Conservation (phyloP, 768 basidiomycete species). For the Boletus vermiculosoides region DNA sequence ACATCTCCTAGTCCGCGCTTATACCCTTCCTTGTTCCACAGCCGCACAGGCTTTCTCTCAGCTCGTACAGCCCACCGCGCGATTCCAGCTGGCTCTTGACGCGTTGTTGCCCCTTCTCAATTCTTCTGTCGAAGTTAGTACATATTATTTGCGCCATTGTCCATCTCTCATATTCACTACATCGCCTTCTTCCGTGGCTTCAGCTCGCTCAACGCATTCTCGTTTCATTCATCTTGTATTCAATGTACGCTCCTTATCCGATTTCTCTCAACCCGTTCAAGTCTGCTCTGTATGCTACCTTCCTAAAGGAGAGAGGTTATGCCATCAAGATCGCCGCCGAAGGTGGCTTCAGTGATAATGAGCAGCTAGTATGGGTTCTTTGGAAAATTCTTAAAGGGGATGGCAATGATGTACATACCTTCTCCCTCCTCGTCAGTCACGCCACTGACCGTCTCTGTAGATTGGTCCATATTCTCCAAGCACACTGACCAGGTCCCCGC, state of each 20-base stretch:
- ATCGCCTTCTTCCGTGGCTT: slow-evolving; percentile 9
- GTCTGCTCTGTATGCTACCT: slow-evolving; percentile 65
- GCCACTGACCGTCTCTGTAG: slow-evolving; percentile 36
- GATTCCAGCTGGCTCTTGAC: slow-evolving; percentile 83
- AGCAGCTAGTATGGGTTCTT: slow-evolving; percentile 82
- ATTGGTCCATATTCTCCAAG: slow-evolving; percentile 81
- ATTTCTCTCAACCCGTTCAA: slow-evolving; percentile 82
- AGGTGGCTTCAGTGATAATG: slow-evolving; percentile 55
- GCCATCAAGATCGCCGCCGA: slow-evolving; percentile 51
- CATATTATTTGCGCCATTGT: slow-evolving; percentile 5
- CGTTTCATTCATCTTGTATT: slow-evolving; percentile 76
- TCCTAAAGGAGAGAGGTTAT: slow-evolving; percentile 63
- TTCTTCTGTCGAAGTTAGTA: slow-evolving; percentile 53
- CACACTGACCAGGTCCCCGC: slow-evolving; percentile 68
- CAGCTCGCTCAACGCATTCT: slow-evolving; percentile 74
- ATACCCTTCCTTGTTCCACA: slow-evolving; percentile 71
- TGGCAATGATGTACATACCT: slow-evolving; percentile 63
- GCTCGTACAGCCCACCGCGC: slow-evolving; percentile 70
- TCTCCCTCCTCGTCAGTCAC: not conserved
- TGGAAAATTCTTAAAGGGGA: slow-evolving; percentile 87
- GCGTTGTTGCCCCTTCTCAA: slow-evolving; percentile 73
- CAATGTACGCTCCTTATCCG: slow-evolving; percentile 77
- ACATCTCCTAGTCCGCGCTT: slow-evolving; percentile 65
- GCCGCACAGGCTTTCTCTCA: slow-evolving; percentile 74
- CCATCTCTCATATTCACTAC: slow-evolving; percentile 18